phyloP scores from a whole-genome alignment of 306 rosid species.

The Ceratonia siliqua region DNA sequence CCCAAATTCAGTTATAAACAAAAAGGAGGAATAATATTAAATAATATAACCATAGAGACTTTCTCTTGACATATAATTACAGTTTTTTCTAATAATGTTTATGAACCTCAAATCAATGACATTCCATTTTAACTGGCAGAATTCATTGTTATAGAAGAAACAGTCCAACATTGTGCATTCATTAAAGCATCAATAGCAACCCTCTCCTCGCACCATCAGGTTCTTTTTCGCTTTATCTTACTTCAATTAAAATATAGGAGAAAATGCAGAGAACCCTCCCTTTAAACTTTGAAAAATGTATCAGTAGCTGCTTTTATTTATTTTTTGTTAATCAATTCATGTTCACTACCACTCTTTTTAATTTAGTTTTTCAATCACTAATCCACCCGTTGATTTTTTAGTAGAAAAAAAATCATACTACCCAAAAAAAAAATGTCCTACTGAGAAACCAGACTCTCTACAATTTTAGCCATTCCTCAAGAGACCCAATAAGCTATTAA shows the following conservation, averaged over 20 bases:
- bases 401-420: too few species aligned
- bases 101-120: neutral
- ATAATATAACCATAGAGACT: neutral
- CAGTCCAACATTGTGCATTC: neutral
- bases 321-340: conserved; percentile 2
- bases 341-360: neutral
- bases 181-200: neutral
- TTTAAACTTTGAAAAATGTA: neutral
- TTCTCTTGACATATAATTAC: neutral
- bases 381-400: too few species aligned
- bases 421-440: too few species aligned
- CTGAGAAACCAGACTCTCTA: too few species aligned
- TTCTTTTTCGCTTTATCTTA: neutral
- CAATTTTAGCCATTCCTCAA: too few species aligned
- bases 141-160: neutral
- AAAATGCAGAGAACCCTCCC: too few species aligned
- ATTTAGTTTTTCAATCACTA: too few species aligned
- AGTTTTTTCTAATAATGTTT: neutral
- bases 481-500: too few species aligned
- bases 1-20: neutral
- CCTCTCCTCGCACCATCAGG: conserved; percentile 1
- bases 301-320: neutral
- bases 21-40: neutral
- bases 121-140: neutral
- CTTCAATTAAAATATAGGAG: too few species aligned